These are phyloP conservation scores for Geotrichum klebahnii DNA, from an alignment of 1,139 yeast genomes.

Conservation along the genomic window DNA sequence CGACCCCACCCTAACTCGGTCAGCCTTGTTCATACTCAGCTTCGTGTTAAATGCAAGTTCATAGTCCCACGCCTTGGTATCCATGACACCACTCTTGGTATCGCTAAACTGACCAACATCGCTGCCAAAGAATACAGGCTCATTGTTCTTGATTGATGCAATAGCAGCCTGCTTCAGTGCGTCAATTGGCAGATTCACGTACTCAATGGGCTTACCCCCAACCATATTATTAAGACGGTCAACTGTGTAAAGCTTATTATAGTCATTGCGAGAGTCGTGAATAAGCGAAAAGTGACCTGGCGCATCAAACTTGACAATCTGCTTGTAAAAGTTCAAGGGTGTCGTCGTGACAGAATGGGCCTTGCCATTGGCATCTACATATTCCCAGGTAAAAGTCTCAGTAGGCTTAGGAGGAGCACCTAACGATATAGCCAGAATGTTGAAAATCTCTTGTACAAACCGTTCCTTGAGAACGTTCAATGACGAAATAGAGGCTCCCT, in stretches of 20 bases:
- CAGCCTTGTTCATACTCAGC: slow-evolving; percentile 49
- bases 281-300: slow-evolving; percentile 53
- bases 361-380: slow-evolving; percentile 53
- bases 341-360: slow-evolving; percentile 47
- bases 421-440: slow-evolving; percentile 51
- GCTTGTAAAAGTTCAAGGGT: slow-evolving; percentile 52
- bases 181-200: slow-evolving; percentile 52
- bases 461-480: slow-evolving; percentile 44
- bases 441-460: slow-evolving; percentile 52
- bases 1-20: slow-evolving; percentile 54
- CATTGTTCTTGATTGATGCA: slow-evolving; percentile 54
- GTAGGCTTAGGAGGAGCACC: slow-evolving; percentile 62
- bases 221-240: slow-evolving; percentile 57
- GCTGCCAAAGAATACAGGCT: slow-evolving; percentile 67
- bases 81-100: slow-evolving; percentile 50
- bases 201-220: slow-evolving; percentile 61
- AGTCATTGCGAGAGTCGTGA: slow-evolving; percentile 59
- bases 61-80: slow-evolving; percentile 54
- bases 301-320: slow-evolving; percentile 47
- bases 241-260: slow-evolving; percentile 55
- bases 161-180: slow-evolving; percentile 55
- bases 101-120: slow-evolving; percentile 60
- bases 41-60: slow-evolving; percentile 52
- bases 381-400: slow-evolving; percentile 58
- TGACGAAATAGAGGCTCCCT: slow-evolving; percentile 32